Base-by-base conservation (phyloP, 495 filamentous ascomycete species). In the Glonium stellatum region DNA sequence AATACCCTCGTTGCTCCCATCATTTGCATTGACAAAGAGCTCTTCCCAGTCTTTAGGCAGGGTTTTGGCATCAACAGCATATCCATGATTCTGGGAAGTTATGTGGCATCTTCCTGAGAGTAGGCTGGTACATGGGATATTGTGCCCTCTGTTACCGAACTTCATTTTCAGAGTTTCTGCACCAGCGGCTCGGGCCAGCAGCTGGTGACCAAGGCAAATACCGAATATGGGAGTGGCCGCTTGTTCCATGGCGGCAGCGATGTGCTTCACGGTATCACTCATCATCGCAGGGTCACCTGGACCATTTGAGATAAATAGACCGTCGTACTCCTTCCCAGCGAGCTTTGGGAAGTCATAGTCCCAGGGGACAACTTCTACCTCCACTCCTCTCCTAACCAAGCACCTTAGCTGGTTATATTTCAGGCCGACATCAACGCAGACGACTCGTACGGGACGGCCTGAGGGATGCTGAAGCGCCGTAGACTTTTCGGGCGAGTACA, bases 71-170 rank as follows among this genome's bases (percentile, higher is more conserved):
- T 96, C 90, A 41, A 98, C 93, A 15, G 90, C 93, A 69, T 84
- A 98, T 70, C 93, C 93, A 71, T 96, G 91, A 70, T 98, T 98
- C 73, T 98, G 93, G 2, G 93, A 97, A 21, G 93, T 98, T 70
- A 98, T 98, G 74, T 97, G 90, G 71, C 93, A 98, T 72, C 90
- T 88, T 54, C 93, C 95, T 39, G 91, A 91, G 60, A 96, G 75
- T 80, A 92, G 82, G 73, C 88, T 95, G 22, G 92, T 97, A 78
- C 93, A 97, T 25, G 93, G 93, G 69, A 98, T 97, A 71, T 98
- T 98, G 78, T 96, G 91, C 39, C 93, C 93, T 67, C 93, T 88
- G 75, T 98, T 98, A 75, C 93, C 93, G 68, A 97, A 98, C 79
- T 96, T 96, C 88, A 98, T 95, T 77, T 98, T 98, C 58, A 77